Evolutionary conservation across 768 basidiomycete species (phyloP), one percentile per base, ranked within the genome.

Genomic region (Clitopilus hobsonii): DNA sequence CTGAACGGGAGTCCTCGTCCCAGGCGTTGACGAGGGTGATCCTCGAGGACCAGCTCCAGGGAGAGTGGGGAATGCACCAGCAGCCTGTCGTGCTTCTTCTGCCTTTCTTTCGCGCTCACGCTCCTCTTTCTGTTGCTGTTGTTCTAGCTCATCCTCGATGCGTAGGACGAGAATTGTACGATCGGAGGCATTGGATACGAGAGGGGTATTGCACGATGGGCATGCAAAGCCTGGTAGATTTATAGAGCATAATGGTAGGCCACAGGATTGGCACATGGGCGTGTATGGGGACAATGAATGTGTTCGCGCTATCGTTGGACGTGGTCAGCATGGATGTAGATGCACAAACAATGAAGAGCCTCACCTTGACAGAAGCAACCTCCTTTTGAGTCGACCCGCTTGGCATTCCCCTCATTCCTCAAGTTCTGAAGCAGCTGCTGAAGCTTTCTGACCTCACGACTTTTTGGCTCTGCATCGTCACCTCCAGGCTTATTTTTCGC

Each of bases 321-420:
- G 23, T 24, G 8, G 4, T 36, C 32, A 10, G n/a, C n/a, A 36
- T 4, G 8, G 32, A n/a, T n/a, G n/a, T n/a, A n/a, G n/a, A n/a
- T n/a, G n/a, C n/a, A n/a, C 8, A 11, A 10, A 10, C 4, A n/a
- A 36, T 11, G 8, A 29, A 50, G 38, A 11, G 24, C 3, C 69
- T 27, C 52, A 83, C 86, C 85, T 71, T 82, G 80, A 60, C 87
- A 89, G 62, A 86, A 89, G 61, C 87, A 89, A 0, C 86, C 85
- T 3, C 83, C 81, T 36, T 77, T 80, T 0, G 83, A 78, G 66
- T 88, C 85, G 54, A 26, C 28, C 24, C 26, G 28, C 54, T 69
- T 79, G 36, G 69, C 64, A 0, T 53, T 65, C 0, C 70, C 70
- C n/a, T 65, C 65, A 63, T 13, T 63, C 65, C 23, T 59, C 65